Evolutionary conservation across 2,329 filamentous ascomycete species (phyloP), one percentile per base, ranked within the genome.

Genomic region (Helotiales sp.): DNA sequence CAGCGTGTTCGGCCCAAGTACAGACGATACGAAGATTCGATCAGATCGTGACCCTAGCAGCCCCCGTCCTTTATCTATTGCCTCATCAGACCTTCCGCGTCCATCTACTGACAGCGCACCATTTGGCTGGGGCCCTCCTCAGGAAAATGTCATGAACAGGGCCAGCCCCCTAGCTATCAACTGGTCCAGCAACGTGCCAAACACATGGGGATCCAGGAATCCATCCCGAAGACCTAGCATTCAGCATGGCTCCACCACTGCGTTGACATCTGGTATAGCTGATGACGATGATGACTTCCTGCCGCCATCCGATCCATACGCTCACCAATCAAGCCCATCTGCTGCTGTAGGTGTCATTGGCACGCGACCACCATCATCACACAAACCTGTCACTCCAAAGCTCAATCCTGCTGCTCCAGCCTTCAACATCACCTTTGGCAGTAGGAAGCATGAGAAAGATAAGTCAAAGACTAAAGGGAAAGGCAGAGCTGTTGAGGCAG

Each of bases 371-470:
- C 46, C 61, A 17, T 70, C 69, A 12, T 77, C 79, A 68, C 76
- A 87, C 70, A 71, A 72, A 67, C 65, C 75, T 52, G 69, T 78
- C 38, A 77, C 86, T 74, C 67, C 85, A 47, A 81, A 82, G 66
- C 80, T 98, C 27, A 98, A 99, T 67, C 95, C 95, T 7, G 84
- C 90, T 6, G 95, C 93, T 0, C 93, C 93, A 8, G 90, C 89
- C 0, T 98, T 98, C 71, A 93, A 82, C 10, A 57, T 63, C 9
- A 82, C 86, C 34, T 84, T 95, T 58, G 83, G 86, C 66, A 78
- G 80, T 4, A 71, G 71, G 29, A 78, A 76, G 61, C 65, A 69
- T 15, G 66, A 66, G 22, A 70, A 63, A 64, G 70, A 70, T 13
- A 80, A 76, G 62, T 63, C 68, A 22, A 78, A 74, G 63, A 70